phyloP scores from a whole-genome alignment of 1,139 yeast genomes.

The Kodamaea plutei region DNA sequence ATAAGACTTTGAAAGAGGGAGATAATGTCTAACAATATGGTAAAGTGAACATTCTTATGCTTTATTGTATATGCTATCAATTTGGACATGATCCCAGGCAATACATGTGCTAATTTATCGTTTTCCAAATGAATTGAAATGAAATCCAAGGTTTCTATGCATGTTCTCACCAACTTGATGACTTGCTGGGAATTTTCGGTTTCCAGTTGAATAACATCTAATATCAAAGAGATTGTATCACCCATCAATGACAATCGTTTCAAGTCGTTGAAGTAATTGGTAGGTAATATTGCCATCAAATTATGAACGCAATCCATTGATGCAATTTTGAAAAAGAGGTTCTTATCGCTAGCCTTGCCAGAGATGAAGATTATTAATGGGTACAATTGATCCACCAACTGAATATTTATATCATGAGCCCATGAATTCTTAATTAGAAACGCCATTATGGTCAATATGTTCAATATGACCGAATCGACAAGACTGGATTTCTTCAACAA shows the following conservation, averaged over 20 bases:
- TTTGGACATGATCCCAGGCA: conserved; percentile 40
- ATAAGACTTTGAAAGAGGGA: conserved; percentile 20
- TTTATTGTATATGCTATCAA: conserved; percentile 19
- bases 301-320: conserved; percentile 16
- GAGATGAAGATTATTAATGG: conserved; percentile 31
- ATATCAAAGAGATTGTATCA: conserved; percentile 21
- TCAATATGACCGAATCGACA: conserved; percentile 16
- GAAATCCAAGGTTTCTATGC: conserved; percentile 16
- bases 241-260: conserved; percentile 27
- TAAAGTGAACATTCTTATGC: conserved; percentile 23
- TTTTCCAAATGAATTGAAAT: conserved; percentile 18
- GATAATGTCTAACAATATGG: conserved; percentile 20
- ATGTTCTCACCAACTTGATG: conserved; percentile 9
- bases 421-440: conserved; percentile 30
- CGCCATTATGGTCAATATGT: conserved; percentile 26
- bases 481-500: conserved; percentile 28
- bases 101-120: conserved; percentile 32
- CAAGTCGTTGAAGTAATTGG: conserved; percentile 18
- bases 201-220: conserved; percentile 16
- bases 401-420: conserved; percentile 24
- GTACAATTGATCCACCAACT: conserved; percentile 32
- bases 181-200: conserved; percentile 18
- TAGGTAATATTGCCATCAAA: conserved; percentile 18
- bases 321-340: conserved; percentile 18
- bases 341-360: conserved; percentile 9